phyloP scores from a whole-genome alignment of 352 stramenopile genomes.

The Pythium dissimile region DNA sequence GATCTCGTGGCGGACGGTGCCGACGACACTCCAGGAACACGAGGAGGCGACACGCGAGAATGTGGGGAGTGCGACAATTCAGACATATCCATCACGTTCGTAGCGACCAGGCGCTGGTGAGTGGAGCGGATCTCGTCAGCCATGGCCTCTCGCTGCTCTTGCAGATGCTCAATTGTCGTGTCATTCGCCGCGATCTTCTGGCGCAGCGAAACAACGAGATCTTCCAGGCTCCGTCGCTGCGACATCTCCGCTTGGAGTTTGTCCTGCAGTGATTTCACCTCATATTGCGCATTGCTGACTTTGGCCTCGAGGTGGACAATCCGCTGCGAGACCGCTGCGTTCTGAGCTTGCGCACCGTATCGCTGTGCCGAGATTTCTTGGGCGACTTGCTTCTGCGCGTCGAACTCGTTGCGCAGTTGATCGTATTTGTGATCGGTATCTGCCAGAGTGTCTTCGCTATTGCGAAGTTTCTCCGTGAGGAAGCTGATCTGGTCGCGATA shows the following conservation, averaged over 20 bases:
- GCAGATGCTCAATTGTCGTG: conserved; percentile 48
- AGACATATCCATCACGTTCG: conserved; percentile 57
- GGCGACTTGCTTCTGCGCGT: conserved; percentile 63
- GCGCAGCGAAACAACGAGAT: conserved; percentile 55
- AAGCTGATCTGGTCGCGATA: conserved; percentile 82
- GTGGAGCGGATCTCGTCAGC: conserved; percentile 64
- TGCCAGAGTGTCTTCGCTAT: conserved; percentile 37
- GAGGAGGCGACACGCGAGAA: neutral
- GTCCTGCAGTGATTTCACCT: conserved; percentile 55
- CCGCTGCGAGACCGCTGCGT: conserved; percentile 65
- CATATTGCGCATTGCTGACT: conserved; percentile 64
- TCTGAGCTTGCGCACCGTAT: conserved; percentile 72
- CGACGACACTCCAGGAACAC: neutral
- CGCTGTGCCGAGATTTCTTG: conserved; percentile 78
- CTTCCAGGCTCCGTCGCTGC: conserved; percentile 58
- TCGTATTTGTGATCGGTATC: conserved; percentile 27
- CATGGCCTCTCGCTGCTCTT: conserved; percentile 75
- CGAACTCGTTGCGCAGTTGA: conserved; percentile 34
- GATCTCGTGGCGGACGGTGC: neutral
- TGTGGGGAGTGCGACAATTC: conserved; percentile 45
- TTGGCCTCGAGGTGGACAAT: conserved; percentile 79
- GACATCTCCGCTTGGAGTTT: conserved; percentile 52
- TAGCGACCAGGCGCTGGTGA: conserved; percentile 46
- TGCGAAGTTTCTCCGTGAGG: conserved; percentile 68
- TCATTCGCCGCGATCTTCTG: conserved; percentile 68